Evolutionary conservation across 768 basidiomycete species (phyloP).

Genomic region (Kwoniella sp.): DNA sequence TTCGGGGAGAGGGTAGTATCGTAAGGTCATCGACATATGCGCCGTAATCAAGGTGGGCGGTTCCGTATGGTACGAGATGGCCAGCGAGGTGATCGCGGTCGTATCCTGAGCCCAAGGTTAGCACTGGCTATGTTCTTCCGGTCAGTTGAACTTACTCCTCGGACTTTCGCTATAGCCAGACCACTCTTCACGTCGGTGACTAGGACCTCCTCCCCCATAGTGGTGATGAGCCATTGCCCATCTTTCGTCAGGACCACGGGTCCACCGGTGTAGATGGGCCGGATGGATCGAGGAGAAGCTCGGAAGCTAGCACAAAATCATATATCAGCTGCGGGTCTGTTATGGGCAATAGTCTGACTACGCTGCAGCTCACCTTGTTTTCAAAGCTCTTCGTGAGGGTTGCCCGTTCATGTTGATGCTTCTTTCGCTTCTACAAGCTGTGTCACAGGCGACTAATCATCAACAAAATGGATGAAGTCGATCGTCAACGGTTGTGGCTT

Average conservation of each 20-base stretch:
- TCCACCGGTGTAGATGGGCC: conserved; percentile 83
- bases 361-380: conserved; percentile 38
- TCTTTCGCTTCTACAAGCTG: no score
- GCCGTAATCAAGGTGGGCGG: conserved; percentile 71
- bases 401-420: conserved; percentile 35
- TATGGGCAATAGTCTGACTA: no score
- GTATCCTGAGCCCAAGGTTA: conserved; percentile 65
- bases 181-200: conserved; percentile 79
- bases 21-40: conserved; percentile 76
- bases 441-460: not conserved
- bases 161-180: conserved; percentile 74
- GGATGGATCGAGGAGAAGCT: conserved; percentile 53
- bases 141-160: conserved; percentile 68
- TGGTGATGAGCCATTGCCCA: conserved; percentile 78
- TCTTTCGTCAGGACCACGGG: conserved; percentile 78
- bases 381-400: conserved; percentile 33
- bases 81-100: conserved; percentile 78
- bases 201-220: conserved; percentile 81
- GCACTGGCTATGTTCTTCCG: not conserved
- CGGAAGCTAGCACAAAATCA: conserved; percentile 39
- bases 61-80: conserved; percentile 70
- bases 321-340: not conserved
- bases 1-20: conserved; percentile 76
- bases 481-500: no score
- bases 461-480: no score